Evolutionary conservation across 139 green algal genomes (phyloP).

Genomic region (Limnomonas spitsbergensis): DNA sequence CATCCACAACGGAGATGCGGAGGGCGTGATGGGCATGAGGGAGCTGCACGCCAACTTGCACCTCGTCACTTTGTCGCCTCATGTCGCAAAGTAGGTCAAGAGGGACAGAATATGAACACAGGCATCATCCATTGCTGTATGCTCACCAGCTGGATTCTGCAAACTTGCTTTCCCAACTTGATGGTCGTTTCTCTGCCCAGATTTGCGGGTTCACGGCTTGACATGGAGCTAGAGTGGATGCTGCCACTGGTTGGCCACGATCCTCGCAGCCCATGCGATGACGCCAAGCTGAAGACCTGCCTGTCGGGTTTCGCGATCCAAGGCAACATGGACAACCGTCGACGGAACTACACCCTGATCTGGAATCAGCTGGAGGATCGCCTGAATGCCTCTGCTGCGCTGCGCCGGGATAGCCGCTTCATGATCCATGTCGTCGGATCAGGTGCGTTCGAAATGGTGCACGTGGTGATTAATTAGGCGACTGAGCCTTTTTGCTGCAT

Average conservation of each 20-base stretch:
- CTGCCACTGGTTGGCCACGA: constrained; percentile 9
- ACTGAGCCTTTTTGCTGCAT: no score
- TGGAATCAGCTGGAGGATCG: constrained; percentile 17
- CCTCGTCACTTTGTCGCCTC: constrained; percentile 3
- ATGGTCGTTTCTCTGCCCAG: no score
- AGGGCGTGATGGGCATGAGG: background rate
- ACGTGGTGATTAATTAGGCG: no score
- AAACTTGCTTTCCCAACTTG: no score
- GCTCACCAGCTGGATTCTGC: no score
- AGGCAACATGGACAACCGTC: constrained; percentile 26
- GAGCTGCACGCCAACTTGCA: background rate
- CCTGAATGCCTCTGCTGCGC: constrained; percentile 5
- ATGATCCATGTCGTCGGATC: constrained; percentile 23
- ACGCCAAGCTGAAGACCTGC: background rate
- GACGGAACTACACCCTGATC: constrained; percentile 26
- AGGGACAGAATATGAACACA: no score
- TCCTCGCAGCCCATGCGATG: background rate
- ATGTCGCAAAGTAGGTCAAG: constrained; percentile 17
- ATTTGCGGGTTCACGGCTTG: constrained; percentile 9
- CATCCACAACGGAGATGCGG: constrained; percentile 13
- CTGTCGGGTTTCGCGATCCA: constrained; percentile 6
- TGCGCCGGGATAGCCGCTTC: constrained; percentile 1
- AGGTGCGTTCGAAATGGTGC: no score
- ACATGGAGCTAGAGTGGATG: constrained; percentile 18
- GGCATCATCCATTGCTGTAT: no score